Evolutionary conservation across 2,329 filamentous ascomycete genomes (phyloP).

Genomic region (Chaetothyriales sp.): DNA sequence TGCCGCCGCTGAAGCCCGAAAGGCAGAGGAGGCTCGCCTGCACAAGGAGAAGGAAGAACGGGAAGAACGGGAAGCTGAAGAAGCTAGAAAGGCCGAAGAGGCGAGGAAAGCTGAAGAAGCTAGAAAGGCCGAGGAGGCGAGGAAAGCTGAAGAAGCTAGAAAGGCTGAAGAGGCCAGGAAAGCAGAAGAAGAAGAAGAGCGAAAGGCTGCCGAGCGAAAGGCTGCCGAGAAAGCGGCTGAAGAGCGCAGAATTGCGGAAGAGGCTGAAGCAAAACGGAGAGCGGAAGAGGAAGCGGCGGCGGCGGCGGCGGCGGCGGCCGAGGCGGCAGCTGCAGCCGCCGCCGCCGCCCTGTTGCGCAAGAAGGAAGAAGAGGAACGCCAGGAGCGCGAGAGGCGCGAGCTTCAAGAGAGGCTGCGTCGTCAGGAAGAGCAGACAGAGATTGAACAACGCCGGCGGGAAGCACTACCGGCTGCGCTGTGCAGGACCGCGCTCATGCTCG

Average conservation of each 20-base stretch:
- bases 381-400: constrained; percentile 22
- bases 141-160: constrained; percentile 11
- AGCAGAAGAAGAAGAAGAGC: constrained; percentile 12
- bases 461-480: constrained; percentile 33
- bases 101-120: constrained; percentile 11
- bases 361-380: constrained; percentile 34
- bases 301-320: constrained; percentile 29
- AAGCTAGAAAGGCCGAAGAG: constrained; percentile 12
- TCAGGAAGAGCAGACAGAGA: constrained; percentile 30
- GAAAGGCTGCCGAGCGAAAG: constrained; percentile 4
- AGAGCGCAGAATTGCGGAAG: constrained; percentile 29
- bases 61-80: constrained; percentile 5
- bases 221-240: constrained; percentile 22
- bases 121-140: constrained; percentile 5
- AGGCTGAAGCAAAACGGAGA: constrained; percentile 22
- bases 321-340: constrained; percentile 24
- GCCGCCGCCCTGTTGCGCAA: constrained; percentile 18
- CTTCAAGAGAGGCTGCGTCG: constrained; percentile 30
- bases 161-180: constrained; percentile 13
- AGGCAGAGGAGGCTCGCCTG: constrained; percentile 3
- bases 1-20: constrained; percentile 4
- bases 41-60: not conserved
- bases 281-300: constrained; percentile 20
- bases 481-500: constrained; percentile 31
- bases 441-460: constrained; percentile 33